Conservation (phyloP, 805 yeast genomes). For the Myxozyma sirexii region DNA sequence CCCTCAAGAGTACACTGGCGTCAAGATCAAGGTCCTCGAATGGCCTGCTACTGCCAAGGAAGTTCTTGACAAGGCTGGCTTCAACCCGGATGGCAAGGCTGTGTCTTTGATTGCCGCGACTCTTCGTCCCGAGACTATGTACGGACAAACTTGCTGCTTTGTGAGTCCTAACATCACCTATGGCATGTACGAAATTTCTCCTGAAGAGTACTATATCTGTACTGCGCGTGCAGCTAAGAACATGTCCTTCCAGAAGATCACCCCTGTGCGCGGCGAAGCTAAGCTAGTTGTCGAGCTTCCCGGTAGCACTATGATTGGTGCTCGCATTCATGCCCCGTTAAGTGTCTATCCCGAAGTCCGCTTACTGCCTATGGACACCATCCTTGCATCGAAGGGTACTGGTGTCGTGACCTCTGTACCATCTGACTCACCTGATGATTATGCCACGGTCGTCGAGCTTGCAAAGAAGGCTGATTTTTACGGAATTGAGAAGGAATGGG, state of each 20-base stretch:
- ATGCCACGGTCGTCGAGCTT: slow-evolving; percentile 79
- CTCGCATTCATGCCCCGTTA: slow-evolving; percentile 83
- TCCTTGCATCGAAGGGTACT: slow-evolving; percentile 92
- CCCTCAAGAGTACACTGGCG: slow-evolving; percentile 94
- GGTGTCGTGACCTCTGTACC: slow-evolving; percentile 99
- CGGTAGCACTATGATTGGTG: slow-evolving; percentile 81
- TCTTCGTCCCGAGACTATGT: slow-evolving; percentile 98
- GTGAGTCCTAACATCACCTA: slow-evolving; percentile 93
- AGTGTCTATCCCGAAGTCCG: slow-evolving; percentile 69
- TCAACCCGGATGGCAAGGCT: slow-evolving; percentile 58
- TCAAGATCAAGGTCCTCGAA: slow-evolving; percentile 75
- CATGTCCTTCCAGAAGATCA: slow-evolving; percentile 92
- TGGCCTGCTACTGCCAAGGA: slow-evolving; percentile 58
- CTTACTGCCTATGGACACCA: slow-evolving; percentile 96
- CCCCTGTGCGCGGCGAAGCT: slow-evolving; percentile 84
- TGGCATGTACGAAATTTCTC: slow-evolving; percentile 82
- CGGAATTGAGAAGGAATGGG: slow-evolving; percentile 85
- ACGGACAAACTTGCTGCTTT: slow-evolving; percentile 97
- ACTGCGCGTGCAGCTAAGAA: slow-evolving; percentile 96
- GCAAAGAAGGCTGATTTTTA: slow-evolving; percentile 89
- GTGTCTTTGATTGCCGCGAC: slow-evolving; percentile 92
- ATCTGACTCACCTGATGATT: slow-evolving; percentile 98
- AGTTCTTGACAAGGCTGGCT: slow-evolving; percentile 46
- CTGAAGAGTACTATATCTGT: slow-evolving; percentile 72
- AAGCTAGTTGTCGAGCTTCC: slow-evolving; percentile 58